Conservation (phyloP, 345 rosid species). For the Zanthoxylum bungeanum region DNA sequence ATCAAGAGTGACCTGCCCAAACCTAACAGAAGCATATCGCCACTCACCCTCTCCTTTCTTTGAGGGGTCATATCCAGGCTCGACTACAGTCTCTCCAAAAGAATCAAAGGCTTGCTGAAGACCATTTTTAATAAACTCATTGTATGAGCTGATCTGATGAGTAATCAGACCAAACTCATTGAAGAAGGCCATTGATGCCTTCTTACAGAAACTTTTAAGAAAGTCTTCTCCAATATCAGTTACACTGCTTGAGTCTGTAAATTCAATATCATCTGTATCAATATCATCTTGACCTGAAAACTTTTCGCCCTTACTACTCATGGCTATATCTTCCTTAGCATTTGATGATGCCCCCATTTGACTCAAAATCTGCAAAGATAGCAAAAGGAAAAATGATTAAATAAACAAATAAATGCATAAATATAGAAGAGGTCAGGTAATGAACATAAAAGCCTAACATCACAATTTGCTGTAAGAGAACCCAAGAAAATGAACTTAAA, state of each 20-base stretch:
- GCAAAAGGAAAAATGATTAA: background rate
- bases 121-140: constrained; percentile 61
- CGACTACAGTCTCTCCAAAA: constrained; percentile 57
- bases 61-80: constrained; percentile 69
- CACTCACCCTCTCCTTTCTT: constrained; percentile 68
- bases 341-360: constrained; percentile 30
- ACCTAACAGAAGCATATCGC: constrained; percentile 54
- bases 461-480: background rate
- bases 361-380: constrained; percentile 23
- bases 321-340: constrained; percentile 15
- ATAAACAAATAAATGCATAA: background rate
- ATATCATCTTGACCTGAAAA: constrained; percentile 15
- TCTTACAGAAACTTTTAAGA: constrained; percentile 55
- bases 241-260: constrained; percentile 21
- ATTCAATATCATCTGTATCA: constrained; percentile 34
- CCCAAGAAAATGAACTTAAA: background rate
- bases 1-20: constrained; percentile 59
- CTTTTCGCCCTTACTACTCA: constrained; percentile 23
- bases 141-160: constrained; percentile 83
- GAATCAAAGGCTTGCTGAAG: constrained; percentile 63
- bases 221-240: constrained; percentile 45
- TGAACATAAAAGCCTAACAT: background rate
- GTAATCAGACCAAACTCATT: constrained; percentile 72
- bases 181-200: constrained; percentile 62
- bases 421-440: background rate